Evolutionary conservation across 2,329 filamentous ascomycete species (phyloP).

Genomic region (Drechslerella dactyloides): DNA sequence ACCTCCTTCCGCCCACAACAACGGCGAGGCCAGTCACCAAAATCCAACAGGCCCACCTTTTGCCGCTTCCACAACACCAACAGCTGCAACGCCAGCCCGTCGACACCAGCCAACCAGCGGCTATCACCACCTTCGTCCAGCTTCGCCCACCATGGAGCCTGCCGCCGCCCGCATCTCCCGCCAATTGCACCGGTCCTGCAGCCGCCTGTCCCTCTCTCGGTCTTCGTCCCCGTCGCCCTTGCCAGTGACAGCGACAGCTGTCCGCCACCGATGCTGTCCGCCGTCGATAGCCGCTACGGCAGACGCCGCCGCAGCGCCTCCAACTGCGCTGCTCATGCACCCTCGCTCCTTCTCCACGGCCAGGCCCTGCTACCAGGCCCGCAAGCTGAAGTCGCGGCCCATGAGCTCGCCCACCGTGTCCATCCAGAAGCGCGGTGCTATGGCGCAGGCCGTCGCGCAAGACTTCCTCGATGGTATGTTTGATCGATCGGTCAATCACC

Average conservation of each 20-base stretch:
- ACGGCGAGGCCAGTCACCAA: not conserved
- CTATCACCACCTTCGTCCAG: not conserved
- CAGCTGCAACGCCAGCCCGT: not conserved
- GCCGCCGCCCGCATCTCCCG: conserved; percentile 21
- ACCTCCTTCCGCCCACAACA: no score
- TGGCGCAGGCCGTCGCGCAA: conserved; percentile 44
- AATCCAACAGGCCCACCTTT: conserved; percentile 2
- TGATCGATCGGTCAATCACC: not conserved
- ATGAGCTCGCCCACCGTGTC: conserved; percentile 28
- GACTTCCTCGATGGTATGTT: conserved; percentile 35
- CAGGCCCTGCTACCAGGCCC: conserved; percentile 20
- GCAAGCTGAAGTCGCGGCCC: conserved; percentile 23
- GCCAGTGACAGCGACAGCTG: no score
- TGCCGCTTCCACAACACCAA: conserved; percentile 1
- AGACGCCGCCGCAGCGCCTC: no score
- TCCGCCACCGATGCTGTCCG: no score
- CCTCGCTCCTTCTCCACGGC: conserved; percentile 26
- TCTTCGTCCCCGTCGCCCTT: not conserved
- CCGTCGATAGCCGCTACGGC: conserved; percentile 22
- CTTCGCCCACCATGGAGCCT: conserved; percentile 18
- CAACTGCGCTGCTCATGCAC: conserved; percentile 5
- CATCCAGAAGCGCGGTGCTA: conserved; percentile 42
- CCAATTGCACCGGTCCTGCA: conserved; percentile 10
- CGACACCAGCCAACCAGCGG: not conserved
- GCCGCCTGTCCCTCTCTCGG: not conserved